Evolutionary conservation across 345 rosid species (phyloP), one percentile per base, ranked within the genome.

Genomic region (Turritis glabra): DNA sequence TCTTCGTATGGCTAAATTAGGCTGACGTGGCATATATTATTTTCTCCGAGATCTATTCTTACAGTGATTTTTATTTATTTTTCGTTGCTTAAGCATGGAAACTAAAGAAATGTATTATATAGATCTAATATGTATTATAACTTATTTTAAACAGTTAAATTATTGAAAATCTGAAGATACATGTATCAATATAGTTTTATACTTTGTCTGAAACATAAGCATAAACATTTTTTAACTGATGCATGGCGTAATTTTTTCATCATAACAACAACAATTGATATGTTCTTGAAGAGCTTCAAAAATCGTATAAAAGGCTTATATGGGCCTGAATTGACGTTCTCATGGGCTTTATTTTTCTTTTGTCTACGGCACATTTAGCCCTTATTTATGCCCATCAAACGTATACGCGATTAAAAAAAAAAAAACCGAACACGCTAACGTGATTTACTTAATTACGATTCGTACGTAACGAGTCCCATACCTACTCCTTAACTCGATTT

Each of bases 1-100:
- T 69, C 78, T 80, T 60, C 80, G 44, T 33, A 30, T 60, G 56
- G 57, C 69, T 22, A 60, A 75, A 75, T 5, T 64, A 17, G 59
- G 75, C 43, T 76, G 66, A 76, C 70, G 65, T 76, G 69, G 58
- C 26, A 11, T 64, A 17, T 2, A 44, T 0, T 6, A 9, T 15
- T 51, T 29, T 69, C 2, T 19, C 44, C 25, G 6, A 32, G 8
- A 62, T 19, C 5, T 72, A 3, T 35, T 35, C 41, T 38, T 56
- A 58, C 9, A 23, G 35, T 10, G 19, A 33, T 47, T 23, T 18
- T 65, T 33, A 47, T 57, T 0, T 74, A 57, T 56, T 66, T 56
- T 74, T 65, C 41, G 51, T 46, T 23, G 25, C 47, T 4, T 53
- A 22, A 64, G 3, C 35, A 44, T 17, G 26, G 15, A 57, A 56